Base-by-base conservation (phyloP, 2,329 filamentous ascomycete species). In the Microdochium paspali region DNA sequence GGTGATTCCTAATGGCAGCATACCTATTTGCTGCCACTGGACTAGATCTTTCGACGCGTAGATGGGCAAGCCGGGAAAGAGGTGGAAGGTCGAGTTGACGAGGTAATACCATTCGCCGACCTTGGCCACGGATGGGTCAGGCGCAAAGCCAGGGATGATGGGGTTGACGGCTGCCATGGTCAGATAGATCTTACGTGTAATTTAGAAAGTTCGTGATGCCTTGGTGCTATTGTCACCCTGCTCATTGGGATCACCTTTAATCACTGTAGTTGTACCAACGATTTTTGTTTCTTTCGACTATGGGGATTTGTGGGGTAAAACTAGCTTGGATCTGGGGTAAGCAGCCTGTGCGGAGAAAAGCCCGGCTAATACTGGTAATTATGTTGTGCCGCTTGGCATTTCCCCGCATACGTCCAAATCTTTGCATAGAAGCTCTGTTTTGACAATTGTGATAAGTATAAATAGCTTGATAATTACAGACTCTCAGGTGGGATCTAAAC, bases 31-130 rank as follows among this genome's bases (percentile, higher is more conserved):
- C 48, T 68, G 72, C 73, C 74, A 79, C 46, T 70, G 68, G 15
- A 65, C 52, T 18, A 80, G 56, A 53, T 79, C 73, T 46, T 65
- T 68, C n/a, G 69, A 75, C 2, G 72, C 71, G 53, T 77, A 71
- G 20, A 79, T 67, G 0, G 74, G 74, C 4, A 77, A 59, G 0
- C 74, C 74, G 0, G 75, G 74, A 52, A 77, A 78, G 1, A 66
- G 63, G 46, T 72, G 69, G 53, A 78, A 79, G 1, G 70, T 75
- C 0, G 74, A 77, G 18, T 40, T 40, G 35, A 40, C 35, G 18
- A 40, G 35, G n/a, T 67, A 64, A 28, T 70, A 56, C 10, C 57
- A 52, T 15, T 69, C 58, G 9, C 58, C 53, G 20, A 72, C 58
- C 44, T 66, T 64, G n/a, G 67, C 62, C 44, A 70, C 72, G 4